Evolutionary conservation across 805 yeast genomes (phyloP).

Genomic region (Starmerella lactis-condensi): DNA sequence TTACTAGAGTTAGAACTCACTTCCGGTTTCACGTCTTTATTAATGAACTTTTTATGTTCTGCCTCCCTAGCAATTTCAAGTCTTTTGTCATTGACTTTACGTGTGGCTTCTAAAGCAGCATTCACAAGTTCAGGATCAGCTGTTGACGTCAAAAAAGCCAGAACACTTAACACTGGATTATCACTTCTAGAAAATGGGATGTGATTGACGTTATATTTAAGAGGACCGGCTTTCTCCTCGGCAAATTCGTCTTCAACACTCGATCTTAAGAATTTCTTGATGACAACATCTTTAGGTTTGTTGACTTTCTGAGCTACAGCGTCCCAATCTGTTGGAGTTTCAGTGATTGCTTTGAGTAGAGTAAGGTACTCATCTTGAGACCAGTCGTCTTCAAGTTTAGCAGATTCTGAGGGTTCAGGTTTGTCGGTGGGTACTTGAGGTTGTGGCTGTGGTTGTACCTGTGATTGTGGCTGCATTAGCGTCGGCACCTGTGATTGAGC

Average conservation of each 20-base stretch:
- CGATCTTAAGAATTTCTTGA: constrained; percentile 55
- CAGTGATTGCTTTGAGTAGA: constrained; percentile 44
- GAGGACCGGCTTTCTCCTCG: constrained; percentile 44
- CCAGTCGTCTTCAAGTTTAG: constrained; percentile 33
- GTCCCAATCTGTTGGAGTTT: constrained; percentile 60
- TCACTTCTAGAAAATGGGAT: constrained; percentile 72
- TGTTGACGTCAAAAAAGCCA: constrained; percentile 66
- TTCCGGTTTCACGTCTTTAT: constrained; percentile 1
- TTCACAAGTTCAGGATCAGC: constrained; percentile 75
- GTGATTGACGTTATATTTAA: constrained; percentile 56
- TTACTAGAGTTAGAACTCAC: neutral
- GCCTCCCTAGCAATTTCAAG: constrained; percentile 31
- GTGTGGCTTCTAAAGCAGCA: constrained; percentile 40
- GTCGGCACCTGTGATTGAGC: too few species aligned
- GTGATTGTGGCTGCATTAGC: too few species aligned
- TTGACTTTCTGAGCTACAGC: constrained; percentile 50
- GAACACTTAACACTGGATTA: constrained; percentile 85
- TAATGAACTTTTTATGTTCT: constrained; percentile 2
- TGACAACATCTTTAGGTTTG: constrained; percentile 49
- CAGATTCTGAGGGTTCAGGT: neutral
- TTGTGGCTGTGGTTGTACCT: neutral
- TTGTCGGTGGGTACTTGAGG: neutral
- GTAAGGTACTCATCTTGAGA: constrained; percentile 39
- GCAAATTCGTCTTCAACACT: constrained; percentile 58
- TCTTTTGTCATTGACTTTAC: constrained; percentile 29